Base-by-base conservation (phyloP, 495 filamentous ascomycete species). In the Xylaria curta region DNA sequence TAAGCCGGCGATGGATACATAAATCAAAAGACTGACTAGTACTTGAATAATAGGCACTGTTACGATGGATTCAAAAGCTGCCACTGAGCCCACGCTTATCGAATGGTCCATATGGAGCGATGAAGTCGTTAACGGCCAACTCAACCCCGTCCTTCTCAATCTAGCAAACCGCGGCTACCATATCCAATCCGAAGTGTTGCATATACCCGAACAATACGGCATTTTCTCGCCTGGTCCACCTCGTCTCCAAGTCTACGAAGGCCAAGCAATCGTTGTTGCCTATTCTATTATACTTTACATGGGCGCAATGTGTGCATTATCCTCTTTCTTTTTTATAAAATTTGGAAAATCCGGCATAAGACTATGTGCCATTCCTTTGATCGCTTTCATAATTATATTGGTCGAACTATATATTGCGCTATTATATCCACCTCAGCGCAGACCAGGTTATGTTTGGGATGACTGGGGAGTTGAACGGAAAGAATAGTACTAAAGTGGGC, bases 211-310 rank as follows among this genome's bases (percentile, higher is more conserved):
- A 68, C 63, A 73, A 66, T 72, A 67, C 51, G 78, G 72, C 72
- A 67, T 78, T 71, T 80, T 80, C 66, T 79, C 78, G 66, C 54
- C 78, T 28, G 69, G 76, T 68, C 74, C 78, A 40, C 76, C 78
- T 60, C 74, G 70, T 31, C 74, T 78, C 28, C 76, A 79, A 59
- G 78, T 76, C n/a, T 64, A 73, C 61, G 58, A 77, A 69, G 72
- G 69, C 66, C 59, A 54, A n/a, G 65, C 70, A 46, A 72, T 47
- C 65, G 53, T 49, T 47, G 15, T 46, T 33, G 62, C 62, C 21
- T 65, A 31, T 66, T 64, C 33, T 42, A 44, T 44, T 71, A 54
- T 66, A 47, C 28, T 65, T 66, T 73, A 60, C 47, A 46, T 21
- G 9, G 62, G 40, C 42, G 38, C 21, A 28, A 8, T 42, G 12